Evolutionary conservation across 257 asterid species (phyloP).

Genomic region (Penstemon davidsonii): DNA sequence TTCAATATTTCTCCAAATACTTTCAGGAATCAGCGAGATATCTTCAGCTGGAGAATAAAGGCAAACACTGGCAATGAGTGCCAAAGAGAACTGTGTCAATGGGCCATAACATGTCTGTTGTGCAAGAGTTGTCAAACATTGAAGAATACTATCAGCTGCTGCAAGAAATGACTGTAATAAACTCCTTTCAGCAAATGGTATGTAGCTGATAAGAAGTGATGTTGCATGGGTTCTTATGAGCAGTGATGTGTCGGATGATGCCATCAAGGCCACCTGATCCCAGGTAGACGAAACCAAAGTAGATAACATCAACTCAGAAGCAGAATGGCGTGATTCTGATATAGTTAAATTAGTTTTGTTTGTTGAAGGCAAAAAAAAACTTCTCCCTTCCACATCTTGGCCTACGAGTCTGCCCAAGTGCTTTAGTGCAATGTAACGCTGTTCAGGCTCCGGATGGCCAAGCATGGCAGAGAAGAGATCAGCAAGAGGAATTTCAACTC

Average conservation of each 20-base stretch:
- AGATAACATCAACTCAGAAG: slow-evolving; percentile 49
- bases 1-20: slow-evolving; percentile 83
- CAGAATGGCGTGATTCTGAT: slow-evolving; percentile 40
- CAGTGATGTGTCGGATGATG: slow-evolving; percentile 74
- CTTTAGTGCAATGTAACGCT: slow-evolving; percentile 79
- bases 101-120: slow-evolving; percentile 70
- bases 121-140: slow-evolving; percentile 60
- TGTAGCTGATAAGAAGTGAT: slow-evolving; percentile 66
- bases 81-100: slow-evolving; percentile 66
- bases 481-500: slow-evolving; percentile 54
- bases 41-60: slow-evolving; percentile 83
- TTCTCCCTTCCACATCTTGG: slow-evolving; percentile 54
- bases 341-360: slow-evolving; percentile 36
- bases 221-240: slow-evolving; percentile 70
- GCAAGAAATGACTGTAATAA: slow-evolving; percentile 79
- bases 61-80: slow-evolving; percentile 76
- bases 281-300: slow-evolving; percentile 70
- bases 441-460: slow-evolving; percentile 95
- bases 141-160: slow-evolving; percentile 77
- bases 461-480: slow-evolving; percentile 72
- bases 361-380: slow-evolving; percentile 37
- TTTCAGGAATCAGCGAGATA: slow-evolving; percentile 76
- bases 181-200: slow-evolving; percentile 66
- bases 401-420: slow-evolving; percentile 77
- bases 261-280: slow-evolving; percentile 79